Conservation (phyloP, 179 eudicot genomes). For the Silene coronaria region DNA sequence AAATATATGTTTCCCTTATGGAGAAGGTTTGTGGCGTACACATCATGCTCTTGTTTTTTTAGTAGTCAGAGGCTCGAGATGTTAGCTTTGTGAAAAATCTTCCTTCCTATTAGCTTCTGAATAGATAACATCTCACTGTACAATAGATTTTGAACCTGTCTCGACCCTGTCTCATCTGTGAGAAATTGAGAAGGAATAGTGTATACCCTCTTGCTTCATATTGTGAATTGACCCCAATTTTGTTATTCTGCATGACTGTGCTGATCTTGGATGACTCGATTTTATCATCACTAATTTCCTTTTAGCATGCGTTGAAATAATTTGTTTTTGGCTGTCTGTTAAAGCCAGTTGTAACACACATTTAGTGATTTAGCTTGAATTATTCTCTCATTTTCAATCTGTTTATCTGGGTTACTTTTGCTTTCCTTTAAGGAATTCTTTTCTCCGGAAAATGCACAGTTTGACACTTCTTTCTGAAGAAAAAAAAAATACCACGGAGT, state of each 20-base stretch:
- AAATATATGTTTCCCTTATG: conserved; percentile 82
- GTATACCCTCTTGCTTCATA: neutral
- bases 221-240: neutral
- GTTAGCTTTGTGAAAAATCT: neutral
- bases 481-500: neutral
- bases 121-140: neutral
- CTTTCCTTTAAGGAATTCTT: neutral
- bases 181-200: neutral
- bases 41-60: neutral
- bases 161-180: neutral
- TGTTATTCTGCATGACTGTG: neutral
- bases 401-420: neutral
- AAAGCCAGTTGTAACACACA: neutral
- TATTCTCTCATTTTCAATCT: neutral
- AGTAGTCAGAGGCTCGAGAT: neutral
- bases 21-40: conserved; percentile 61
- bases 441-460: neutral
- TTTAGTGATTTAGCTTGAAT: neutral
- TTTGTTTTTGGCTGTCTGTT: neutral
- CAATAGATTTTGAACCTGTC: neutral
- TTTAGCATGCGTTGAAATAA: neutral
- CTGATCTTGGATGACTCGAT: neutral
- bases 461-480: neutral
- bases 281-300: neutral
- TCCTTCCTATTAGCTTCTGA: neutral